Evolutionary conservation across 2,329 filamentous ascomycete species (phyloP).

Genomic region (Colletotrichum horii): DNA sequence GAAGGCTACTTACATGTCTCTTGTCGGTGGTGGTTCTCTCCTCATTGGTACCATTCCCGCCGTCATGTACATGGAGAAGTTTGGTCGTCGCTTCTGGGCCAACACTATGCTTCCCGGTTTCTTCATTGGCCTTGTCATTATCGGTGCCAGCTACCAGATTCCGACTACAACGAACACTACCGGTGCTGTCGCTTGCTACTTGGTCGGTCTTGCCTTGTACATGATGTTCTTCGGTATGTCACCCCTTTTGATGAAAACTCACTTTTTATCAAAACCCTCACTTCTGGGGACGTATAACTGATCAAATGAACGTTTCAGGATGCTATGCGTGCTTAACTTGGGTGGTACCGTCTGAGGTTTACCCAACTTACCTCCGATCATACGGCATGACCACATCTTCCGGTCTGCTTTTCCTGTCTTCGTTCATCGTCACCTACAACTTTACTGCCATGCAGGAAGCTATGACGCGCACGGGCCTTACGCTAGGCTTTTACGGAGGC

Average conservation of each 20-base stretch:
- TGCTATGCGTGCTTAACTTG: conserved; percentile 69
- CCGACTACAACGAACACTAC: conserved; percentile 47
- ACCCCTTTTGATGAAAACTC: not conserved
- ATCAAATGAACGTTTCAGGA: conserved; percentile 27
- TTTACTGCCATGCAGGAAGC: conserved; percentile 72
- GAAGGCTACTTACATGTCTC: conserved; percentile 74
- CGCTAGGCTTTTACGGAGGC: conserved; percentile 76
- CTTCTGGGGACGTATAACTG: not conserved
- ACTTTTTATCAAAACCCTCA: not conserved
- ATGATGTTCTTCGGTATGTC: conserved; percentile 65
- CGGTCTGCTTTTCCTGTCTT: conserved; percentile 71
- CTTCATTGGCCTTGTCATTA: conserved; percentile 71
- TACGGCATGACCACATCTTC: conserved; percentile 78
- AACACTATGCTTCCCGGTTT: conserved; percentile 75
- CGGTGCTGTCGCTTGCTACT: conserved; percentile 64
- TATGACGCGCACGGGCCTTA: conserved; percentile 70
- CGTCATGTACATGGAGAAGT: conserved; percentile 74
- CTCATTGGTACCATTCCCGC: conserved; percentile 72
- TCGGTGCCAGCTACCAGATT: conserved; percentile 68
- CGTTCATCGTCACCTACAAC: conserved; percentile 79
- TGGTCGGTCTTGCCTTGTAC: conserved; percentile 71
- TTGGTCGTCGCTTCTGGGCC: conserved; percentile 77
- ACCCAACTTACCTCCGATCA: conserved; percentile 73
- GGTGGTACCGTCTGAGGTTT: conserved; percentile 73
- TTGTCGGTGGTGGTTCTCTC: conserved; percentile 72